phyloP scores from a whole-genome alignment of 768 basidiomycete genomes.

The Trametes cingulata region DNA sequence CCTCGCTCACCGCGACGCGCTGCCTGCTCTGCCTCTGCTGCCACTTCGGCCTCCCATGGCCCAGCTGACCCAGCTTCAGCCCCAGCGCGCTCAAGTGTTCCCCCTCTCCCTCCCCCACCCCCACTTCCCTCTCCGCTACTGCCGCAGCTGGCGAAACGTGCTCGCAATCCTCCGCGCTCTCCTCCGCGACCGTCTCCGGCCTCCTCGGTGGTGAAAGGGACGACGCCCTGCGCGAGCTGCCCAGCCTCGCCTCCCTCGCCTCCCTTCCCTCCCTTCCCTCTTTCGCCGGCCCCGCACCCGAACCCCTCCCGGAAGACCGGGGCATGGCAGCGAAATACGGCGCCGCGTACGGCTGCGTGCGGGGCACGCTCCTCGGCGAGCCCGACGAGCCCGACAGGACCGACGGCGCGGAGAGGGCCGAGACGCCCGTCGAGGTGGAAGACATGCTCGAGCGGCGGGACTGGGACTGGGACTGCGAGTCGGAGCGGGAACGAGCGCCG shows the following conservation, averaged over 20 bases:
- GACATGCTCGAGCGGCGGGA: conserved; percentile 18
- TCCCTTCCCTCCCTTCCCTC: no score
- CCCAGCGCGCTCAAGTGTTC: conserved; percentile 1
- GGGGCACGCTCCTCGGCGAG: conserved; percentile 5
- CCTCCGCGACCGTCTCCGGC: conserved; percentile 15
- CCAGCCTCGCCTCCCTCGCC: no score
- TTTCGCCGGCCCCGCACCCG: no score
- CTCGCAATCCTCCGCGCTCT: conserved; percentile 8
- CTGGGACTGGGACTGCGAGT: neutral
- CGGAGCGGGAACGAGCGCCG: neutral
- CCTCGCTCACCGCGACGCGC: conserved; percentile 12
- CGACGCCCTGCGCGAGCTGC: neutral
- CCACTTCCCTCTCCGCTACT: no score
- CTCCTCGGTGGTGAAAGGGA: conserved; percentile 1
- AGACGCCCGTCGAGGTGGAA: conserved; percentile 9
- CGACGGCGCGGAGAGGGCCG: conserved; percentile 4
- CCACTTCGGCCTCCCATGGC: neutral
- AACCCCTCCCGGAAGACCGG: no score
- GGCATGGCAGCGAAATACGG: conserved; percentile 29
- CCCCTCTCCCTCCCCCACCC: neutral
- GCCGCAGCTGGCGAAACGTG: no score
- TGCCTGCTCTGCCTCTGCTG: neutral
- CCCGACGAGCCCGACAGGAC: neutral
- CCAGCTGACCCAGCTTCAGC: conserved; percentile 8
- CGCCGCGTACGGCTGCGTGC: conserved; percentile 30